Base-by-base conservation (phyloP, 345 rosid genomes). In the Pistacia integerrima region DNA sequence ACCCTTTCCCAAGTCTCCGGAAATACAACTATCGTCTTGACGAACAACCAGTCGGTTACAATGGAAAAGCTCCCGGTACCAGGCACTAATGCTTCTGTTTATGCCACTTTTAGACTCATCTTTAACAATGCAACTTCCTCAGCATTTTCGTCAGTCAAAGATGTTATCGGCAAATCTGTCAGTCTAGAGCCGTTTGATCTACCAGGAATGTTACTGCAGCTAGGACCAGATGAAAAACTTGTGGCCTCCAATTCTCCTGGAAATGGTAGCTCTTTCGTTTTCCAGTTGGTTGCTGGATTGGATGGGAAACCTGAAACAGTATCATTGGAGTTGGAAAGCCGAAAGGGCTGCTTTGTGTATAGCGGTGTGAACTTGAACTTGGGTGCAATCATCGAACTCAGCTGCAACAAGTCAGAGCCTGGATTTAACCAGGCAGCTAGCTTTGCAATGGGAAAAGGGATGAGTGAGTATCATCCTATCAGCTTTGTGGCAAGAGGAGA, bases 401-500 rank as follows among this genome's bases (percentile, higher is more conserved):
- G 80, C 61, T 80, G 88, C 83, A 72, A 11, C 3, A 2, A 30
- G 33, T 13, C 73, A 0, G 76, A 66, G 5, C 20, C 44, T 22
- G 72, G 65, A 58, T 82, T 84, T 74, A 69, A 69, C 2, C 16
- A 59, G 13, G 81, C 77, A 52, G 81, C 84, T 22, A 86, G 90
- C 80, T 86, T 86, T 67, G 14, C 17, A 33, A 56, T 80, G 77
- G 66, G 20, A 17, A 66, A 80, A 16, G 90, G 82, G 54, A 35
- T 78, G 0, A 66, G 81, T 51, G 41, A 66, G 4, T 88, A 85
- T 74, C 83, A 86, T 82, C 87, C 84, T 18, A 67, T 84, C 63
- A 88, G 86, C 81, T 88, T 88, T 58, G 81, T 78, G 30, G 90
- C 87, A 7, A 69, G 75, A 67, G 90, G 88, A 46, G 64, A 14